Base-by-base conservation (phyloP, 2,329 filamentous ascomycete species). In the Arthrobotrys iridis region DNA sequence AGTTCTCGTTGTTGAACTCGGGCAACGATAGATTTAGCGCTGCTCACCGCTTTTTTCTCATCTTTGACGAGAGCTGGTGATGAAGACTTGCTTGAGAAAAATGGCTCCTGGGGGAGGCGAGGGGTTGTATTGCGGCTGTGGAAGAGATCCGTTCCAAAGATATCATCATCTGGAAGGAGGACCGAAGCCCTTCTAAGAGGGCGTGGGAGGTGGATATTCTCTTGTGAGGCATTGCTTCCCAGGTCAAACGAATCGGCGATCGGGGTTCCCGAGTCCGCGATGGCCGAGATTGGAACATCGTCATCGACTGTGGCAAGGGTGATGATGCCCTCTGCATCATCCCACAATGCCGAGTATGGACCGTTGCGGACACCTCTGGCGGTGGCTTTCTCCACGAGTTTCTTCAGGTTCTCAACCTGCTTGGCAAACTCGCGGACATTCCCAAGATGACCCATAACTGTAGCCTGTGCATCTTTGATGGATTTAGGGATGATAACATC, bases 271-370 rank as follows among this genome's bases (percentile, higher is more conserved):
- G 72, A 60, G 8, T 71, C 64, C 1, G 72, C 65, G 33, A 76
- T 45, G 1, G 66, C 66, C 11, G 55, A 63, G 24, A 70, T 71
- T n/a, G 83, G 78, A 52, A 87, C 84, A 52, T 90, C 88, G 37
- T 88, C 87, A 76, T 90, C 88, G 0, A 89, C 88, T 0, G 88
- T 90, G 48, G 92, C 92, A n/a, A 96, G 84, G 33, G 91, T 90
- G 80, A 96, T 95, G 82, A 96, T 93, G 11, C 91, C 91, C 81
- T 95, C 91, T 0, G 93, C 92, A 81, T 95, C 91, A 79, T 89
- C 88, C 91, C 91, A 96, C 50, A 91, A 84, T 10, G 84, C 83
- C 10, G 85, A 85, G 20, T 88, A 86, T 4, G 85, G 80, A 4
- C 90, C 90, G 72, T 86, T 83, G 13, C 88, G 82, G 80, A 94